phyloP scores from a whole-genome alignment of 306 rosid genomes.

The Alnus glutinosa region DNA sequence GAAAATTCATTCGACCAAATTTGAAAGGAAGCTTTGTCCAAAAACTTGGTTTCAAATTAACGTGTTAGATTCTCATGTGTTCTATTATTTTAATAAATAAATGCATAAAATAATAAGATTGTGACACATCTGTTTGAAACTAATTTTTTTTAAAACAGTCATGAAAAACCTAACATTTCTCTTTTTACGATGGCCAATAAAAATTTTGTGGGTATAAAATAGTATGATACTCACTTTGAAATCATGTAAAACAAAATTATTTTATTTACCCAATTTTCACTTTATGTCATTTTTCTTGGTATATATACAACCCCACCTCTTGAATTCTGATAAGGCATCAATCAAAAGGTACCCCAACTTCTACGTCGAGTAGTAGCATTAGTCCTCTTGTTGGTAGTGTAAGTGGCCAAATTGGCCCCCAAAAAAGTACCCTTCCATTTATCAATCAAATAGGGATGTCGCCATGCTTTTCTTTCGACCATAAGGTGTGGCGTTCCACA shows the following conservation, averaged over 20 bases:
- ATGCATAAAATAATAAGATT: too few species aligned
- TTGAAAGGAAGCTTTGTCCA: too few species aligned
- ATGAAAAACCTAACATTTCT: too few species aligned
- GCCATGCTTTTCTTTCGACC: slow-evolving; percentile 25
- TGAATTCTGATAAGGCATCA: slow-evolving; percentile 23
- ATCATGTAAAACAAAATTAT: not conserved
- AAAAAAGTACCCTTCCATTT: slow-evolving; percentile 25
- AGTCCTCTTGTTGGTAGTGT: slow-evolving; percentile 25
- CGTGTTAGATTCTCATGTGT: too few species aligned
- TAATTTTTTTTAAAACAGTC: too few species aligned
- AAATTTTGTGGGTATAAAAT: not conserved
- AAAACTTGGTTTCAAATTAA: too few species aligned
- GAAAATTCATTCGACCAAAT: too few species aligned
- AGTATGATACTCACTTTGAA: not conserved
- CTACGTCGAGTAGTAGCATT: slow-evolving; percentile 60
- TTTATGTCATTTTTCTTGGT: slow-evolving; percentile 4
- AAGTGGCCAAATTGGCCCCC: slow-evolving; percentile 40
- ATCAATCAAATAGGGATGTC: slow-evolving; percentile 15
- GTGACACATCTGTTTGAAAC: too few species aligned
- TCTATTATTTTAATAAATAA: too few species aligned
- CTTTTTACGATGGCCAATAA: not conserved
- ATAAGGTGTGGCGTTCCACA: not conserved
- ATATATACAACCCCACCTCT: not conserved
- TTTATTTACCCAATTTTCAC: not conserved
- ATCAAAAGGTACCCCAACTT: slow-evolving; percentile 19